Percentiles rank a stretch among this genome's conserved stretches.
Conservation (phyloP, 805 yeast species). For the Ogataea haglerorum region DNA sequence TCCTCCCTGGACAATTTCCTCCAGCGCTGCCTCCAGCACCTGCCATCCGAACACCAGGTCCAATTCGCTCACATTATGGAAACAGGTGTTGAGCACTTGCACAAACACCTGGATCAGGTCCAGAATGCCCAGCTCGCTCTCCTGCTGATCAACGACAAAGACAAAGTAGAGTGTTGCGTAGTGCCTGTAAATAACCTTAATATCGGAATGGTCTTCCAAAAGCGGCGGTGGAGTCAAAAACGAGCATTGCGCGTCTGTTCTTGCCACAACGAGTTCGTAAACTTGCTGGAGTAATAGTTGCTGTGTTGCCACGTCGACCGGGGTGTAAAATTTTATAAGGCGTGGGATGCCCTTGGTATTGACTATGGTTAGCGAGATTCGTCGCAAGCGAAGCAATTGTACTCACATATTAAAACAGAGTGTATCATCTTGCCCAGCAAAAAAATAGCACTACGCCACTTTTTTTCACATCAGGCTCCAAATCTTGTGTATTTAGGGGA, state of each 20-base stretch:
- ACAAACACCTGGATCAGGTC: conserved; percentile 97
- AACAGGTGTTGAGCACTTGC: conserved; percentile 89
- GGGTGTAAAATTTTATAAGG: conserved; percentile 85
- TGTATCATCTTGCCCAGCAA: conserved; percentile 23
- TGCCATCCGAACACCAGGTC: conserved; percentile 99
- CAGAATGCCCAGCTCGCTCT: conserved; percentile 87
- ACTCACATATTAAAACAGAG: conserved; percentile 27
- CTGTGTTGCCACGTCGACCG: conserved; percentile 82
- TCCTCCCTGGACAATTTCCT: conserved; percentile 94
- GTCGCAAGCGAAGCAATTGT: not conserved
- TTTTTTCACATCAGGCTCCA: conserved; percentile 6
- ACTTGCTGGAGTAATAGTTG: conserved; percentile 77
- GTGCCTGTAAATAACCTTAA: conserved; percentile 87
- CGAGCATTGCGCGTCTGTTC: conserved; percentile 78
- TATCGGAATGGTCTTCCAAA: conserved; percentile 59
- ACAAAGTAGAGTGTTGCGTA: conserved; percentile 96
- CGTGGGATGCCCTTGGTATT: conserved; percentile 90
- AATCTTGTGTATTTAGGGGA: not conserved
- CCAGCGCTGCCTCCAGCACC: conserved; percentile 83
- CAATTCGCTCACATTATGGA: conserved; percentile 89
- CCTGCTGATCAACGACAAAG: conserved; percentile 93
- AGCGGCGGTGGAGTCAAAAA: conserved; percentile 88
- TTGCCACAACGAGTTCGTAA: conserved; percentile 64
- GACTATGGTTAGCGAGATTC: conserved; percentile 39
- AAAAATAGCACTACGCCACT: conserved; percentile 6